phyloP scores from a whole-genome alignment of 768 basidiomycete genomes.

The Naematelia aurantialba region DNA sequence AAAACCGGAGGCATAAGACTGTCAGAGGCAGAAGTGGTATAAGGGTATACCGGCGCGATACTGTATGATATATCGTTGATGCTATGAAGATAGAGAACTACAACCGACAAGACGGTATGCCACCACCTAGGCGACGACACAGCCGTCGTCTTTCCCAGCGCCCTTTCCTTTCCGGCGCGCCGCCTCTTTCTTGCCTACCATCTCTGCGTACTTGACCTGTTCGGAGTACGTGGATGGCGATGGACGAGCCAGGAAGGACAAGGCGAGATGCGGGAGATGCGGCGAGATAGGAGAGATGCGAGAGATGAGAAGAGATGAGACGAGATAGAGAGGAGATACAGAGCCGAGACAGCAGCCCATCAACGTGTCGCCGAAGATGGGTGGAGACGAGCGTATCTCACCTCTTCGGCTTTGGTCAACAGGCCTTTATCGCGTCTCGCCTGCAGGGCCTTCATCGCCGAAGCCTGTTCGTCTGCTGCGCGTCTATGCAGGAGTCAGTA shows the following conservation, averaged over 20 bases:
- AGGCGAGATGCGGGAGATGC: background rate
- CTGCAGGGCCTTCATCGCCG: conserved; percentile 41
- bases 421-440: conserved; percentile 46
- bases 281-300: background rate
- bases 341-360: background rate
- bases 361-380: background rate
- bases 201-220: conserved; percentile 41
- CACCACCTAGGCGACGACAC: conserved; percentile 20
- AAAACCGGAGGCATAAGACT: too few species aligned
- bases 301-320: background rate
- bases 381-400: conserved; percentile 25
- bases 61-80: too few species aligned
- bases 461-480: conserved; percentile 42
- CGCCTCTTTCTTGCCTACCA: conserved; percentile 30
- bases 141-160: conserved; percentile 28
- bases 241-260: conserved; percentile 3
- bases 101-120: too few species aligned
- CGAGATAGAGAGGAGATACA: background rate
- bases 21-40: too few species aligned
- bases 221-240: background rate
- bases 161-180: conserved; percentile 20
- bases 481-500: too few species aligned
- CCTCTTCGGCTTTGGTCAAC: conserved; percentile 45
- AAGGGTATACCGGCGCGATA: too few species aligned
- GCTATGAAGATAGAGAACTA: too few species aligned